A percentile compares a stretch with the other conserved stretches of the same genome.
Evolutionary conservation across 164 flowering plant genomes (phyloP).

Genomic region (Echeveria elegans): DNA sequence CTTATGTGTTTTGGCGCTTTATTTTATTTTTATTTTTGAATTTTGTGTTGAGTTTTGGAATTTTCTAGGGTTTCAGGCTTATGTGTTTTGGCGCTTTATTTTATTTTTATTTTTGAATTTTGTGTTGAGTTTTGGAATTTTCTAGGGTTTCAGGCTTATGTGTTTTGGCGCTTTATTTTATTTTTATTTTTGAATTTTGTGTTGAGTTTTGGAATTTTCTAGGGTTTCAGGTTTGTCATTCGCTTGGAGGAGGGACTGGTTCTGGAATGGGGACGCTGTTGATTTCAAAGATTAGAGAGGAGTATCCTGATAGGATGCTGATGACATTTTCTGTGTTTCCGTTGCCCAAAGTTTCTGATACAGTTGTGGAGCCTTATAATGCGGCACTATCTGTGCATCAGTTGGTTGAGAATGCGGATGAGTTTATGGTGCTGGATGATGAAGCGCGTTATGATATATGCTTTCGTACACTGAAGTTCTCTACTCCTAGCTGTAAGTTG

Average conservation of each 20-base stretch:
- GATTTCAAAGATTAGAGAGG: slow-evolving; percentile 32
- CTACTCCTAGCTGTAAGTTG: slow-evolving; percentile 39
- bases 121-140: too few species aligned
- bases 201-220: neutral
- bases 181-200: too few species aligned
- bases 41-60: too few species aligned
- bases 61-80: too few species aligned
- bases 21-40: too few species aligned
- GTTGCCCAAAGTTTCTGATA: slow-evolving; percentile 30
- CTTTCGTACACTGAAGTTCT: slow-evolving; percentile 33
- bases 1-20: too few species aligned
- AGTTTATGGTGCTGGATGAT: slow-evolving; percentile 27
- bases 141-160: too few species aligned
- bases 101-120: too few species aligned
- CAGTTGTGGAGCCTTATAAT: slow-evolving; percentile 35
- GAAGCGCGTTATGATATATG: slow-evolving; percentile 34
- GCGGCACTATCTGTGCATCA: slow-evolving; percentile 34
- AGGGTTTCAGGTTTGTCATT: slow-evolving; percentile 31
- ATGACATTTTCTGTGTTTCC: slow-evolving; percentile 31
- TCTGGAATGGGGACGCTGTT: slow-evolving; percentile 30
- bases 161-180: too few species aligned
- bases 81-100: too few species aligned
- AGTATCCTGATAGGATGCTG: slow-evolving; percentile 37
- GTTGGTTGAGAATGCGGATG: slow-evolving; percentile 32
- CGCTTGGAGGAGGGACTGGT: slow-evolving; percentile 30